Evolutionary conservation across 2,329 filamentous ascomycete species (phyloP), one percentile per base, ranked within the genome.

Genomic region (Diaporthe australafricana): DNA sequence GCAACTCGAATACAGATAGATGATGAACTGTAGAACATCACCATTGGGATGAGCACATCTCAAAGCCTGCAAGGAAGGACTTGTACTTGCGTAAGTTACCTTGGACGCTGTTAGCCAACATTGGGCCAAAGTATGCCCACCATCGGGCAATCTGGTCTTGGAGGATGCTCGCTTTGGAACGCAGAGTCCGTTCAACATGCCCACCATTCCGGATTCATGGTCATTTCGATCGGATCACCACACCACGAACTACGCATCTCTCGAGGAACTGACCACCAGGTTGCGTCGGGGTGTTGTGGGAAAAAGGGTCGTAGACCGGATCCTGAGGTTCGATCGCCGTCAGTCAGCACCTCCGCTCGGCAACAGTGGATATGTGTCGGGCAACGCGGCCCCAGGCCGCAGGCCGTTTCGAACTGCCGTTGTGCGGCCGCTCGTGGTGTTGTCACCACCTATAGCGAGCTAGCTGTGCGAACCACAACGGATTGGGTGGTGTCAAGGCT

Each of bases 361-460:
- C 17, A 12, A 25, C n/a, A 11, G 35, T 57, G 32, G 55, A 40
- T 17, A 16, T 40, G 52, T 8, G 9, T 22, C 52, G 11, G 30
- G 30, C 30, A 55, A 30, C 52, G 27, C 30, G 20, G 53, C 9
- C 32, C 32, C 32, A 38, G 32, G 32, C 53, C 53, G 32, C 38
- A n/a, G n/a, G n/a, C n/a, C n/a, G n/a, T n/a, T 56, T 40, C 32
- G 12, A 38, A 38, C 8, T 56, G 32, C 53, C 32, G 32, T 38
- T 16, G 53, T n/a, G 53, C 52, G 30, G 52, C 52, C 52, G 55
- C 55, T 42, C 53, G 55, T 38, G 35, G 25, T 42, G 55, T 32
- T 60, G 35, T 40, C 35, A 57, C n/a, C 22, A 17, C 16, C n/a
- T 17, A 17, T 40, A n/a, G n/a, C 38, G 32, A 35, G n/a, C 32